Conservation (phyloP, 306 rosid genomes). For the Herpetospermum pedunculosum region DNA sequence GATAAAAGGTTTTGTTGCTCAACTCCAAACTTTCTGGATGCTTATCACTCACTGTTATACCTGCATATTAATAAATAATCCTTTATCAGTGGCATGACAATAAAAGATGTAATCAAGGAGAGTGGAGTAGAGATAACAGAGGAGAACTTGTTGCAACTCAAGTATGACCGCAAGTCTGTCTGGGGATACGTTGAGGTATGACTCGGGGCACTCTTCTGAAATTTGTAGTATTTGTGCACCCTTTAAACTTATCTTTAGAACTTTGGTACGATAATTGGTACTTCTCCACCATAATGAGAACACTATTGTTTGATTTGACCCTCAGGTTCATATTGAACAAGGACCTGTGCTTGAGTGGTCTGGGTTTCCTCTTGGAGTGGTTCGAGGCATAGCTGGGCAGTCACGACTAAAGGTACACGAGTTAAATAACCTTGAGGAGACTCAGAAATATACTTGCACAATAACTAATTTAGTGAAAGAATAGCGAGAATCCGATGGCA, state of each 20-base stretch:
- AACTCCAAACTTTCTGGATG: constrained; percentile 8
- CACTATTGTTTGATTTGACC: neutral
- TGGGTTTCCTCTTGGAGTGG: constrained; percentile 86
- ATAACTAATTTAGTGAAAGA: neutral
- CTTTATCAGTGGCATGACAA: constrained; percentile 40
- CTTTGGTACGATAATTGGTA: neutral
- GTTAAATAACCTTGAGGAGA: neutral
- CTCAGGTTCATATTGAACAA: constrained; percentile 92
- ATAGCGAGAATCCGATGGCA: neutral
- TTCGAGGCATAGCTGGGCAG: constrained; percentile 96
- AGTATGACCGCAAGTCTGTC: constrained; percentile 70
- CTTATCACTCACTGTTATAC: neutral
- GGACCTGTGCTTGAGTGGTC: constrained; percentile 78
- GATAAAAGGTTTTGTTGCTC: constrained; percentile 60
- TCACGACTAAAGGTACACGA: constrained; percentile 59
- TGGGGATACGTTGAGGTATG: constrained; percentile 93
- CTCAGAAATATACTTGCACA: neutral
- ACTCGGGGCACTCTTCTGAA: neutral
- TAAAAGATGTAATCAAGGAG: constrained; percentile 54
- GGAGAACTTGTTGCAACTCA: constrained; percentile 49
- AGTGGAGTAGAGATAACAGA: constrained; percentile 48
- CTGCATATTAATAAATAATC: constrained; percentile 11
- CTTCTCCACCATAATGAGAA: neutral
- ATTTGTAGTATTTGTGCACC: neutral
- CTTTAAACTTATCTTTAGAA: neutral